A percentile compares a stretch with the other conserved stretches of the same genome.
Evolutionary conservation across 228 moss, liverwort and hornwort genomes (phyloP).

Genomic region (Sphagnum magellanicum): DNA sequence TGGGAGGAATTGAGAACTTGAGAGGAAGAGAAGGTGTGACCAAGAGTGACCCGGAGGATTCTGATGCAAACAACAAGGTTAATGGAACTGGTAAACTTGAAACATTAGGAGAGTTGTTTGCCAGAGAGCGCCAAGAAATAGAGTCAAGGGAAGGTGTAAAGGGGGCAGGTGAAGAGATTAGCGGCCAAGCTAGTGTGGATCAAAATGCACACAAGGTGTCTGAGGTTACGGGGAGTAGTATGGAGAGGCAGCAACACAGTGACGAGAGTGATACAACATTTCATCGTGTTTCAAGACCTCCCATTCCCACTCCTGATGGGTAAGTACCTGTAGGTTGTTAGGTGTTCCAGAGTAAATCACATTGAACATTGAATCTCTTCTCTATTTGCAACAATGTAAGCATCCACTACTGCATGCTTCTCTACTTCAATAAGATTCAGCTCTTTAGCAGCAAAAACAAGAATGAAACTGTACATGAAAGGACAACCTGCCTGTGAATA

Average conservation of each 20-base stretch:
- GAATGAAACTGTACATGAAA: too few relatives aligned
- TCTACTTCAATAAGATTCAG: too few relatives aligned
- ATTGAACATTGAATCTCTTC: neutral
- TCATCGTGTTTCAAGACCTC: constrained; percentile 25
- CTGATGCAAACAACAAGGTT: constrained; percentile 6
- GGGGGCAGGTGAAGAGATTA: constrained; percentile 33
- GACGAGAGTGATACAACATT: constrained; percentile 11
- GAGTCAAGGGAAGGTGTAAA: constrained; percentile 38
- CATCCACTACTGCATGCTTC: too few relatives aligned
- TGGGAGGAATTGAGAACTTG: neutral
- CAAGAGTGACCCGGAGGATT: constrained; percentile 10
- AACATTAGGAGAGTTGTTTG: constrained; percentile 48
- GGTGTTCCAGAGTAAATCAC: neutral
- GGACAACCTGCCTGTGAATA: too few relatives aligned
- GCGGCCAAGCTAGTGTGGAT: constrained; percentile 21
- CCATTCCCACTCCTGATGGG: constrained; percentile 34
- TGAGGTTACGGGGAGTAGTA: constrained; percentile 23
- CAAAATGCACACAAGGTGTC: constrained; percentile 20
- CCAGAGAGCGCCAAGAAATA: constrained; percentile 27
- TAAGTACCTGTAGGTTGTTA: constrained; percentile 12
- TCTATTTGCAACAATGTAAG: too few relatives aligned
- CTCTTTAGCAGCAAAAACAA: too few relatives aligned
- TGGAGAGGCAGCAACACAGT: constrained; percentile 29
- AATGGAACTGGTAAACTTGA: constrained; percentile 28
- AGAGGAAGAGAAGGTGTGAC: constrained; percentile 8